Percentiles rank a stretch among this genome's conserved stretches.
Conservation (phyloP, 495 filamentous ascomycete genomes). For the Pseudomonodictys pantanalensis region DNA sequence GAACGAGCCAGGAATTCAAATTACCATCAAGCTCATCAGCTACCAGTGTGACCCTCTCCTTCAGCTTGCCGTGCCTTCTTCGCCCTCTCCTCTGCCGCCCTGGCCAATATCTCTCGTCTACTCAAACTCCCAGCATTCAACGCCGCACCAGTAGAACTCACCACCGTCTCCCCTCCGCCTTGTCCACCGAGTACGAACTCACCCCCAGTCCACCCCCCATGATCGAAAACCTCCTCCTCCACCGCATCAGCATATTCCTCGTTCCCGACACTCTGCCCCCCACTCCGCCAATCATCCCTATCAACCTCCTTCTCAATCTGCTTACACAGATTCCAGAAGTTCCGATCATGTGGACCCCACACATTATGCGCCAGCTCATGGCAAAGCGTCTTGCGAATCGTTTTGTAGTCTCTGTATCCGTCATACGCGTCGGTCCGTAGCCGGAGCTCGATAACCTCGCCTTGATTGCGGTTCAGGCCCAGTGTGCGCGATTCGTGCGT, state of each 20-base stretch:
- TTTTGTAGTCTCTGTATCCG: conserved; percentile 87
- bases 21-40: no score
- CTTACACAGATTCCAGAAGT: conserved; percentile 84
- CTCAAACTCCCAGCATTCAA: conserved; percentile 40
- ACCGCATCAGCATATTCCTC: conserved; percentile 69
- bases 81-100: conserved; percentile 70
- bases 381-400: conserved; percentile 85
- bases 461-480: conserved; percentile 82
- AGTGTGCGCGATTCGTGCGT: conserved; percentile 75
- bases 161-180: conserved; percentile 30
- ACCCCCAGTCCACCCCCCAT: conserved; percentile 84
- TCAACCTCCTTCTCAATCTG: conserved; percentile 87
- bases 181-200: conserved; percentile 75
- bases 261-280: conserved; percentile 61
- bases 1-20: no score
- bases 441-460: conserved; percentile 87
- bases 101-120: conserved; percentile 70
- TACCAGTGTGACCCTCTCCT: conserved; percentile 3
- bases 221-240: conserved; percentile 64
- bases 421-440: conserved; percentile 91
- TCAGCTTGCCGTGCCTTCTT: conserved; percentile 51
- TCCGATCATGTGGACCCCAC: conserved; percentile 71
- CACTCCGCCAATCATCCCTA: conserved; percentile 66
- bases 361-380: conserved; percentile 96
- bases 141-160: conserved; percentile 33